Evolutionary conservation across 768 basidiomycete species (phyloP), one percentile per base, ranked within the genome.

Genomic region (Trametes maxima): DNA sequence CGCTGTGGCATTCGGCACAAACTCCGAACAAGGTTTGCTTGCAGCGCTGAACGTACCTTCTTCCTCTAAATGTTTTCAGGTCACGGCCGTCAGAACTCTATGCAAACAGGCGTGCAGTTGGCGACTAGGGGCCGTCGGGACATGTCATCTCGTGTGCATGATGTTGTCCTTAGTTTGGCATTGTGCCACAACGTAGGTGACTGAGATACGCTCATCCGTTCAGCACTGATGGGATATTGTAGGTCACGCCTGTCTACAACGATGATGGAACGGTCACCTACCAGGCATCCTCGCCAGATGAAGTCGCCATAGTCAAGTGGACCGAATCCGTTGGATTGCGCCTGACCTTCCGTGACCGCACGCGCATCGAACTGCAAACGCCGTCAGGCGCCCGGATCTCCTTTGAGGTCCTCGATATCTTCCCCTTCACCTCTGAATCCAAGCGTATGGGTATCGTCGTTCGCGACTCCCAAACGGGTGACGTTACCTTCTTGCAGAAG

Each of bases 391-490:
- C 78, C 1, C 79, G 79, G 8, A 72, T 95, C 50, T 77, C 79
- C 12, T 98, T 87, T 70, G 94, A 94, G 57, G 85, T 99, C 52
- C 87, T 98, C 56, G 90, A 95, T 50, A 85, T 99, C 60, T 99
- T 99, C 76, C 97, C 97, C 0, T 98, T 99, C 78, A 98, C 96
- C 0, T 97, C 94, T 13, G 97, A 98, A 74, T 95, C 95, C 0
- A 98, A 99, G 74, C 92, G 97, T 28, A 99, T 98, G 97, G 95
- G 97, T 35, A 98, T 98, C 70, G 83, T 99, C 68, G 90, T 98
- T 36, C 88, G 90, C 24, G 95, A 98, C 57, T 72, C 77, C 0
- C 80, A 84, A 36, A 82, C 84, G 0, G 86, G 89, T 51, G 93
- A 95, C 60, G 87, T 95, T 53, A 85, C 82, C 11, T 99, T 99